Evolutionary conservation across 805 yeast species (phyloP).

Genomic region (Teunomyces aglyptinius): DNA sequence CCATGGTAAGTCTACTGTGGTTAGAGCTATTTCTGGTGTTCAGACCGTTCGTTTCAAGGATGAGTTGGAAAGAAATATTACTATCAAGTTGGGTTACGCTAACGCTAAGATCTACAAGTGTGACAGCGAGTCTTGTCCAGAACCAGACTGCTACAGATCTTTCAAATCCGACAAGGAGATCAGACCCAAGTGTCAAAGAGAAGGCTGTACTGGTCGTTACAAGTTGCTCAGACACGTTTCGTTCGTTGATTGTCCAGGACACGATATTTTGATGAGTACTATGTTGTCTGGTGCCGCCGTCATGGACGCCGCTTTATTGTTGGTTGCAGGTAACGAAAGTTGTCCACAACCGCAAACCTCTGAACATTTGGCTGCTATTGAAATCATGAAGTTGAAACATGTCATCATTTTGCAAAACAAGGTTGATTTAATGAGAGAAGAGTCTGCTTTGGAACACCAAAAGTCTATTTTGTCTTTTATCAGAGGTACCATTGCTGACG

Average conservation of each 20-base stretch:
- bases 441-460: conserved; percentile 92
- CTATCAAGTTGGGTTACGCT: conserved; percentile 97
- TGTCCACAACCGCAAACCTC: conserved; percentile 99
- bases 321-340: conserved; percentile 97
- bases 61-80: conserved; percentile 97
- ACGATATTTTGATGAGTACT: conserved; percentile 99
- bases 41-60: conserved; percentile 99
- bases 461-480: conserved; percentile 88
- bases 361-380: conserved; percentile 99
- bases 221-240: conserved; percentile 93
- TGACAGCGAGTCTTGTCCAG: conserved; percentile 80
- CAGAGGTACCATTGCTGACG: conserved; percentile 98
- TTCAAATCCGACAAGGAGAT: conserved; percentile 94
- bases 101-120: conserved; percentile 97
- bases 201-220: conserved; percentile 88
- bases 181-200: conserved; percentile 84
- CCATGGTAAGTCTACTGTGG: conserved; percentile 92
- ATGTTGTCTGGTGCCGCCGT: conserved; percentile 99
- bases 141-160: conserved; percentile 93
- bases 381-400: conserved; percentile 97
- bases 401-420: conserved; percentile 95
- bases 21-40: conserved; percentile 95
- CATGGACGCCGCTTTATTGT: conserved; percentile 97
- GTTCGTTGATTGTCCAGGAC: conserved; percentile 99
- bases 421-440: conserved; percentile 98